Conservation (phyloP, 169 alveolate genomes). For the Cryptosporidium viatorum region DNA sequence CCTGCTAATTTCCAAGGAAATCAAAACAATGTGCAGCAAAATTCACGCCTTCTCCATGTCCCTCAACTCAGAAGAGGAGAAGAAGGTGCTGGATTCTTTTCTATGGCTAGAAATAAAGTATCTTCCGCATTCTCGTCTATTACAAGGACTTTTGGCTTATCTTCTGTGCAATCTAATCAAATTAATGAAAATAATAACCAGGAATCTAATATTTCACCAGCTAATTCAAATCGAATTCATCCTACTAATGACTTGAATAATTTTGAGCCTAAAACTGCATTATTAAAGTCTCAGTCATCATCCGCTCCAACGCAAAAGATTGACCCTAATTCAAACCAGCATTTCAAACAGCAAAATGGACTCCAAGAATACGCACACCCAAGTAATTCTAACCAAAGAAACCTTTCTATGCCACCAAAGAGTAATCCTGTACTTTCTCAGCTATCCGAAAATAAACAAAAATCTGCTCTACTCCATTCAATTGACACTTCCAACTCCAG, state of each 20-base stretch:
- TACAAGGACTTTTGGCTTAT: conserved; percentile 44
- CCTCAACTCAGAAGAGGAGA: neutral
- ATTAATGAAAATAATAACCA: neutral
- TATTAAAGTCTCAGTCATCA: neutral
- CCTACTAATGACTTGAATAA: neutral
- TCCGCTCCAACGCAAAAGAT: neutral
- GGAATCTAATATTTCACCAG: neutral
- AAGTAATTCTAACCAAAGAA: conserved; percentile 12
- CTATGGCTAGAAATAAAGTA: conserved; percentile 58
- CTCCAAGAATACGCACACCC: neutral
- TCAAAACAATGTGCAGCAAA: neutral
- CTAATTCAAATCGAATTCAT: neutral
- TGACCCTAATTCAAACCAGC: neutral
- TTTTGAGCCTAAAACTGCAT: neutral
- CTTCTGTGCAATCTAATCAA: neutral
- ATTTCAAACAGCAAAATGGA: neutral
- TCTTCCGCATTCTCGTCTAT: conserved; percentile 69
- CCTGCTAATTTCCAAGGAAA: neutral
- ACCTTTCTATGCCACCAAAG: conserved; percentile 33
- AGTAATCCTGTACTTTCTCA: neutral
- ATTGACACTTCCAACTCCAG: neutral
- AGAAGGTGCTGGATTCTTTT: conserved; percentile 15
- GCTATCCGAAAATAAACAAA: neutral
- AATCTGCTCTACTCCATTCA: neutral
- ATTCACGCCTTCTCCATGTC: neutral